Base-by-base conservation (phyloP, 495 filamentous ascomycete genomes). In the Physcia stellaris region DNA sequence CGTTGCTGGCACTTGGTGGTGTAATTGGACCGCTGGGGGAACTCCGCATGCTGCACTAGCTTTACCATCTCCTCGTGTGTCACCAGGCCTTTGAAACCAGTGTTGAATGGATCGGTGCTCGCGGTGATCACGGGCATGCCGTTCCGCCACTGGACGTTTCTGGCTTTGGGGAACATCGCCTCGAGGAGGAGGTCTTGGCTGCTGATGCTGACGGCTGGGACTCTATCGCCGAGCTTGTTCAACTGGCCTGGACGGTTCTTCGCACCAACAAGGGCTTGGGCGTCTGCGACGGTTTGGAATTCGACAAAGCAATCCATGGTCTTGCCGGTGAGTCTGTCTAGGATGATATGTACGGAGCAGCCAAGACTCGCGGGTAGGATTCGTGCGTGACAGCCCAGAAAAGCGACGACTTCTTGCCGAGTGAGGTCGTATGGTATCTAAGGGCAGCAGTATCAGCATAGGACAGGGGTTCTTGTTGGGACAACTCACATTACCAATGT, bases 241-340 rank as follows among this genome's bases (percentile, higher is more conserved):
- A 55, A 50, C 6, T 43, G 41, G 7, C 60, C 42, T 11, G 59
- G 59, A 1, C 30, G 49, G 17, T 61, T 47, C 42, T 66, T 63
- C 10, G 68, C 64, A 21, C 70, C 60, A 4, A 75, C 61, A 0
- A 70, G 61, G 7, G 58, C 57, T 9, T 62, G 45, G 0, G 81
- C 82, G 51, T 78, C 75, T 0, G 58, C 42, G 0, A 58, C 40
- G 4, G 61, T 68, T 22, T 59, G 38, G 33, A 86, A 76, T 49
- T 90, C 83, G 22, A 83, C 72, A 45, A 63, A 90, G 41, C 70
- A 78, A 36, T 86, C 80, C 56, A 77, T 73, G 0, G 83, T 87
- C 66, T 87, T 88, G 33, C 70, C 70, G 1, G 79, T 82, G 0
- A 72, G 62, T 6, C 80, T 76, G 35, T 88, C 83, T 80, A 90